These are phyloP conservation scores for Podaxis sp. DNA, from an alignment of 768 basidiomycete genomes.

Conservation along the genomic window DNA sequence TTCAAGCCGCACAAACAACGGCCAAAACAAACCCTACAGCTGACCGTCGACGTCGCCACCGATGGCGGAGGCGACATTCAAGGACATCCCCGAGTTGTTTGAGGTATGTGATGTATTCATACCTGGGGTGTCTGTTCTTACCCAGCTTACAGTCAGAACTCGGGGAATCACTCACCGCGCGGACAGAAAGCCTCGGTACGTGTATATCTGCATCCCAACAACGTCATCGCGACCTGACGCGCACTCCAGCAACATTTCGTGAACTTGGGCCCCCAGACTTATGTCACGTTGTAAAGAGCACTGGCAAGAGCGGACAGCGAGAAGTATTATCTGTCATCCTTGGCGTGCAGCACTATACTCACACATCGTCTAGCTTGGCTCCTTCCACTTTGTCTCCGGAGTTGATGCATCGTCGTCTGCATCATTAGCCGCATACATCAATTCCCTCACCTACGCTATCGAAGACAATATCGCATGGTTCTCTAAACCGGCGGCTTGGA, in stretches of 20 bases:
- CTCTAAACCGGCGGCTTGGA: slow-evolving; percentile 80
- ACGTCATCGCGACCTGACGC: slow-evolving; percentile 19
- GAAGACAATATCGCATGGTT: slow-evolving; percentile 95
- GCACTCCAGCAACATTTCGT: slow-evolving; percentile 78
- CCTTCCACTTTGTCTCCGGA: slow-evolving; percentile 98
- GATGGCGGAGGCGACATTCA: slow-evolving; percentile 65
- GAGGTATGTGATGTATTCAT: slow-evolving; percentile 56
- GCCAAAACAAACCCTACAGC: slow-evolving; percentile 10
- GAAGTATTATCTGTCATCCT: slow-evolving; percentile 61
- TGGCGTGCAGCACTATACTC: slow-evolving; percentile 2
- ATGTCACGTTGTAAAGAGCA: slow-evolving; percentile 93
- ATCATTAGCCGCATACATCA: slow-evolving; percentile 96
- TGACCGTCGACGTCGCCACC: slow-evolving; percentile 5
- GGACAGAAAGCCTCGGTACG: slow-evolving; percentile 91
- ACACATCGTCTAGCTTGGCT: slow-evolving; percentile 64
- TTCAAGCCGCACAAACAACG: not conserved
- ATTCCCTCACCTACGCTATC: slow-evolving; percentile 94
- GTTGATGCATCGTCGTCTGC: slow-evolving; percentile 98
- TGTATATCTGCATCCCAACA: slow-evolving; percentile 19
- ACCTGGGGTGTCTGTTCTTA: slow-evolving; percentile 13
- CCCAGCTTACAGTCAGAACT: slow-evolving; percentile 65
- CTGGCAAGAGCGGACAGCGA: slow-evolving; percentile 77
- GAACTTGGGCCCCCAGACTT: slow-evolving; percentile 98
- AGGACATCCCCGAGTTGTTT: slow-evolving; percentile 95
- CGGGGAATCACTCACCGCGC: slow-evolving; percentile 83